A percentile compares a stretch with the other conserved stretches of the same genome.
These are phyloP conservation scores for Aspergillus sp. DNA, from an alignment of 2,329 filamentous ascomycete genomes.

Conservation along the genomic window DNA sequence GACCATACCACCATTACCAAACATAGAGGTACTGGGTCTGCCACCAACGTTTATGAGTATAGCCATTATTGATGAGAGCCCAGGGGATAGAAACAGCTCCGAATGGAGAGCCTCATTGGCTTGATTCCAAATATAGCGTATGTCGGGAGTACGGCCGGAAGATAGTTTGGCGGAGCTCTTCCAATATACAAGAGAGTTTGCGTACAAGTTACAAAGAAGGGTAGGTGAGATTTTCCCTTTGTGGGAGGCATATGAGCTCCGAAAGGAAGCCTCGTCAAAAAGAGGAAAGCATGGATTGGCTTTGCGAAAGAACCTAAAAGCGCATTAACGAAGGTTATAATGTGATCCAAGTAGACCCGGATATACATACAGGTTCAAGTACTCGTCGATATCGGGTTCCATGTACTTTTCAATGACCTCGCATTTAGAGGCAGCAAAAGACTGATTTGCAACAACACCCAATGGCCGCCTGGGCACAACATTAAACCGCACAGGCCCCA, in stretches of 20 bases:
- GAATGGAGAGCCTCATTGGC: slow-evolving; percentile 56
- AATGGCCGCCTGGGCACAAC: slow-evolving; percentile 50
- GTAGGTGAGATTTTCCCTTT: slow-evolving; percentile 53
- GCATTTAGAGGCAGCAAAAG: slow-evolving; percentile 37
- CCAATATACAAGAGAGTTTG: slow-evolving; percentile 55
- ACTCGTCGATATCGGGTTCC: slow-evolving; percentile 30
- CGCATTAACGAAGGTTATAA: not conserved
- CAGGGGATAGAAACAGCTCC: slow-evolving; percentile 54
- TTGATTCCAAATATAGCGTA: slow-evolving; percentile 59
- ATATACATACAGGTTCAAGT: slow-evolving; percentile 46
- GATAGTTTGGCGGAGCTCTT: slow-evolving; percentile 36
- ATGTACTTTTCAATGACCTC: slow-evolving; percentile 55
- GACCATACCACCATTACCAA: slow-evolving; percentile 54
- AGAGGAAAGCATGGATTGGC: slow-evolving; percentile 56
- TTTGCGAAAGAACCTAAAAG: slow-evolving; percentile 48
- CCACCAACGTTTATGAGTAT: slow-evolving; percentile 57
- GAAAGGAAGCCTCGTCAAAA: slow-evolving; percentile 52
- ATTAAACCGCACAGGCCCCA: slow-evolving; percentile 47
- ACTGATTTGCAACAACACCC: slow-evolving; percentile 22
- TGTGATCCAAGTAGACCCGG: not conserved
- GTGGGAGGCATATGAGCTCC: slow-evolving; percentile 39
- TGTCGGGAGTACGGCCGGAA: slow-evolving; percentile 47
- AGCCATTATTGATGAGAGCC: slow-evolving; percentile 54
- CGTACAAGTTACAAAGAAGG: slow-evolving; percentile 54
- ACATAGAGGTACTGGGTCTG: slow-evolving; percentile 55